These are phyloP conservation scores for Stemphylium vesicarium DNA, from an alignment of 2,329 filamentous ascomycete species.

Conservation along the genomic window DNA sequence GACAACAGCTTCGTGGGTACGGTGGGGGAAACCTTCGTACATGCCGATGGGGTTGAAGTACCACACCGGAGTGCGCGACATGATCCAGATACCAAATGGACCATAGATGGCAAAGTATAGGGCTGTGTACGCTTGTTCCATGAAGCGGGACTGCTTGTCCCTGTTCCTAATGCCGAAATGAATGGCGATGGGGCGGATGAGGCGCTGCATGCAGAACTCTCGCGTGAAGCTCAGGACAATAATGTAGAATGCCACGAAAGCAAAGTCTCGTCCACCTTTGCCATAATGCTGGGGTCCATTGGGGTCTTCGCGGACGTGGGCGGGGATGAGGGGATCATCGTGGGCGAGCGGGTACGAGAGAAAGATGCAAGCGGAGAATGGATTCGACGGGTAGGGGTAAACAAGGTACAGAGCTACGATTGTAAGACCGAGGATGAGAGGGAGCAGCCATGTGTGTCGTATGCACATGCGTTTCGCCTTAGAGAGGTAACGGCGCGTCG, in stretches of 20 bases:
- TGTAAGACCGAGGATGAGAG: slow-evolving; percentile 70
- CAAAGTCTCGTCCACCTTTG: slow-evolving; percentile 85
- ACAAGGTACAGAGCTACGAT: slow-evolving; percentile 73
- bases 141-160: slow-evolving; percentile 86
- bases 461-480: slow-evolving; percentile 55
- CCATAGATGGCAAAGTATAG: slow-evolving; percentile 86
- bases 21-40: slow-evolving; percentile 88
- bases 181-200: slow-evolving; percentile 78
- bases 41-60: slow-evolving; percentile 92
- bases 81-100: slow-evolving; percentile 85
- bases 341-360: slow-evolving; percentile 80
- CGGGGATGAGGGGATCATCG: slow-evolving; percentile 40
- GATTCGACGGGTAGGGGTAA: slow-evolving; percentile 79
- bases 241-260: slow-evolving; percentile 88
- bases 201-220: slow-evolving; percentile 93
- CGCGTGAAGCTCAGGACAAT: slow-evolving; percentile 90
- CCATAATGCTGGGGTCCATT: slow-evolving; percentile 70
- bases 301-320: slow-evolving; percentile 46
- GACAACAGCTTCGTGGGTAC: slow-evolving; percentile 77
- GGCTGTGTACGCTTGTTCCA: slow-evolving; percentile 95
- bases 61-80: slow-evolving; percentile 90
- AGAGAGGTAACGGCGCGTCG: slow-evolving; percentile 53
- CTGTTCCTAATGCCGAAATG: slow-evolving; percentile 72
- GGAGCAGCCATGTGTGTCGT: slow-evolving; percentile 68
- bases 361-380: slow-evolving; percentile 81